A percentile compares a stretch with the other conserved stretches of the same genome.
These are phyloP conservation scores for Termitomyces sp. DNA, from an alignment of 768 basidiomycete genomes.

Conservation along the genomic window DNA sequence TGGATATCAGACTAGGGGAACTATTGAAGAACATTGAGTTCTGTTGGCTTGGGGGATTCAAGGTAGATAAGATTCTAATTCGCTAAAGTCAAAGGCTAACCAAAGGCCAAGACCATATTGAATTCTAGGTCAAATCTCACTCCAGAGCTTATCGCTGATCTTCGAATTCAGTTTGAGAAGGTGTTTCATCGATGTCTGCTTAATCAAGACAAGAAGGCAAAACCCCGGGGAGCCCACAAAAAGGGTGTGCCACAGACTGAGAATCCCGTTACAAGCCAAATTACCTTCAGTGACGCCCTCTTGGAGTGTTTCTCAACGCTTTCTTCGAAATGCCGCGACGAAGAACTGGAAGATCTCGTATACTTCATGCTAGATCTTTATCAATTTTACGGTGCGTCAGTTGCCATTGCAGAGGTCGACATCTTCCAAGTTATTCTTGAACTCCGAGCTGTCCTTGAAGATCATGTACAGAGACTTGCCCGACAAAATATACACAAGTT, in stretches of 20 bases:
- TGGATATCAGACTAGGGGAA: conserved; percentile 74
- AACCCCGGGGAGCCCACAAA: conserved; percentile 28
- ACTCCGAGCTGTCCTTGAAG: conserved; percentile 71
- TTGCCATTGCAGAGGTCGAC: conserved; percentile 90
- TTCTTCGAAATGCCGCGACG: conserved; percentile 77
- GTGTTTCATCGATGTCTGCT: conserved; percentile 66
- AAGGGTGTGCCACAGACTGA: conserved; percentile 28
- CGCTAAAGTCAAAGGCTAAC: neutral
- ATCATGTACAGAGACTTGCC: conserved; percentile 43
- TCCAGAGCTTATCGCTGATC: conserved; percentile 41
- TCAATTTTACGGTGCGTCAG: conserved; percentile 85
- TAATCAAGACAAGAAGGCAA: conserved; percentile 58
- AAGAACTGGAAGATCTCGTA: conserved; percentile 92
- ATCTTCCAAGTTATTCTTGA: conserved; percentile 88
- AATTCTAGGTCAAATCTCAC: conserved; percentile 40
- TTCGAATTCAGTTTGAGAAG: conserved; percentile 68
- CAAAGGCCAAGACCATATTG: conserved; percentile 51
- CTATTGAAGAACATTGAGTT: conserved; percentile 86
- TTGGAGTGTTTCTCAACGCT: conserved; percentile 83
- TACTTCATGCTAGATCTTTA: conserved; percentile 94
- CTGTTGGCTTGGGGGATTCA: conserved; percentile 97
- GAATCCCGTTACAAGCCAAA: conserved; percentile 31
- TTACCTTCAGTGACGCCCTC: conserved; percentile 68
- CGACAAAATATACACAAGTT: conserved; percentile 20
- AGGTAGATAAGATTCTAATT: conserved; percentile 45